Conservation (phyloP, 1,139 yeast species). For the Pichia cactophila region DNA sequence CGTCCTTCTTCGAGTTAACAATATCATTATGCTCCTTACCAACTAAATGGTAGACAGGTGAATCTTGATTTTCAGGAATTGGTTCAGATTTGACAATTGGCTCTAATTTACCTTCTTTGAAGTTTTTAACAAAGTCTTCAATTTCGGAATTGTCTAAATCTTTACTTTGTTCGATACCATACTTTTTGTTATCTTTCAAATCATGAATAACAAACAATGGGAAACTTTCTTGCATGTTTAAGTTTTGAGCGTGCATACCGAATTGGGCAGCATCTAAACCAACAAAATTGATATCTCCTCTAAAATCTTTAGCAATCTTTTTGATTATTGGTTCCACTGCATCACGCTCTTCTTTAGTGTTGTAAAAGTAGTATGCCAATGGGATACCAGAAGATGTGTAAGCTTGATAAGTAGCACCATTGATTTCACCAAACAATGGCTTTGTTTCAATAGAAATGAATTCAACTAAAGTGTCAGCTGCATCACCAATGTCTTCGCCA, state of each 20-base stretch:
- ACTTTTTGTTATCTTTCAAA: constrained; percentile 59
- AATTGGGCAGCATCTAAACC: constrained; percentile 74
- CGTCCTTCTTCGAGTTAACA: constrained; percentile 72
- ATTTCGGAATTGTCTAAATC: constrained; percentile 38
- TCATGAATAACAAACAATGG: constrained; percentile 92
- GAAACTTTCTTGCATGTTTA: constrained; percentile 79
- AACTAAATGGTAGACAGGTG: constrained; percentile 71
- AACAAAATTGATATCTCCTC: constrained; percentile 82
- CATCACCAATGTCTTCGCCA: constrained; percentile 31
- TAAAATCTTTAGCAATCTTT: constrained; percentile 61
- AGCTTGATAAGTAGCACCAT: constrained; percentile 68
- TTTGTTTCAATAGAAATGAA: constrained; percentile 66
- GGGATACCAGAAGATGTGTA: constrained; percentile 74
- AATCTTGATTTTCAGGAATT: constrained; percentile 72
- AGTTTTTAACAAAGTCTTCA: constrained; percentile 57
- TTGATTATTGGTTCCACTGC: constrained; percentile 44
- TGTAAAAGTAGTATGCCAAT: constrained; percentile 82
- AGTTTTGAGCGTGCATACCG: constrained; percentile 84
- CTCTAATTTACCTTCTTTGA: constrained; percentile 52
- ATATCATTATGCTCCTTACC: constrained; percentile 75
- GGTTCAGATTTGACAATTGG: constrained; percentile 83
- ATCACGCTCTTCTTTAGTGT: constrained; percentile 57
- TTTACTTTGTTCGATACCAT: constrained; percentile 42
- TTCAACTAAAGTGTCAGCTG: constrained; percentile 33
- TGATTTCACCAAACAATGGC: constrained; percentile 88